Evolutionary conservation across 495 filamentous ascomycete species (phyloP).

Genomic region (Aspergillus haitiensis): DNA sequence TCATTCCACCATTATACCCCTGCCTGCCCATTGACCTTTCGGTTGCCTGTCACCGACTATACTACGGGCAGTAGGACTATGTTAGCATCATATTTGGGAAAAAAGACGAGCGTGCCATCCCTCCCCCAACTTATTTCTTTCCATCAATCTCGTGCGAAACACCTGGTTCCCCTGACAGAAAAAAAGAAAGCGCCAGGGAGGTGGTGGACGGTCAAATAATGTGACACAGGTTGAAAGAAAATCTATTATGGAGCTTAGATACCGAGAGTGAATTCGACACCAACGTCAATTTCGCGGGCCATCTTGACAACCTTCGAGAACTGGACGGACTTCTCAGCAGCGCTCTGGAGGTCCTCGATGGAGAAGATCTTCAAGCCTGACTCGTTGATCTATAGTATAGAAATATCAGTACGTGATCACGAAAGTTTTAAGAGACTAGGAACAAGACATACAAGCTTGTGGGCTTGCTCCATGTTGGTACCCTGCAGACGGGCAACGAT

Average conservation of each 20-base stretch:
- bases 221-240: conserved; percentile 8
- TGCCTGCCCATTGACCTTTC: conserved; percentile 9
- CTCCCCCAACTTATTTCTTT: conserved; percentile 13
- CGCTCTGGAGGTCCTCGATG: conserved; percentile 95
- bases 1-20: conserved; percentile 15
- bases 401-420: conserved; percentile 16
- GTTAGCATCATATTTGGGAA: conserved; percentile 21
- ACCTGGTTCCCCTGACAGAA: conserved; percentile 9
- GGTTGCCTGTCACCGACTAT: conserved; percentile 13
- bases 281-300: conserved; percentile 97
- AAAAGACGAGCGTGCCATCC: conserved; percentile 7
- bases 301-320: conserved; percentile 99
- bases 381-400: conserved; percentile 71
- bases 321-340: conserved; percentile 97
- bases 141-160: conserved; percentile 14
- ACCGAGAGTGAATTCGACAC: conserved; percentile 94
- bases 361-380: conserved; percentile 99
- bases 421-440: background rate
- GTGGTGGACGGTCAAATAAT: conserved; percentile 12
- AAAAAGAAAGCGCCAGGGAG: conserved; percentile 18
- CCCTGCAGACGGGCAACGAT: conserved; percentile 96
- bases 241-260: conserved; percentile 58
- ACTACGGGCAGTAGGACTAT: conserved; percentile 18
- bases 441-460: conserved; percentile 65
- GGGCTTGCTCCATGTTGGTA: conserved; percentile 96